Conservation (phyloP, 495 filamentous ascomycete genomes). For the Daldinia decipiens region DNA sequence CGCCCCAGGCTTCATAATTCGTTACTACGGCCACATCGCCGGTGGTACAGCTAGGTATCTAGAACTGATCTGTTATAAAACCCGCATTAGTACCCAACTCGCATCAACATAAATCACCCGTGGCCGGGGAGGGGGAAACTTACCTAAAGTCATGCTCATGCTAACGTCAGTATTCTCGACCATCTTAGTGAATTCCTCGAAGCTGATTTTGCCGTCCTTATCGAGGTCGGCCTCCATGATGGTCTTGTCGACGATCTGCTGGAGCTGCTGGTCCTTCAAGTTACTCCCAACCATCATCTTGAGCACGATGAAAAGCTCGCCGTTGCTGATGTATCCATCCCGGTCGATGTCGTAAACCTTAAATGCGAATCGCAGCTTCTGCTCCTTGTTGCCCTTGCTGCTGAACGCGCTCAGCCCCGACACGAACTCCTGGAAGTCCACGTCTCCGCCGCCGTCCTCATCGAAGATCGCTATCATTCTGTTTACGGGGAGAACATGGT, state of each 20-base stretch:
- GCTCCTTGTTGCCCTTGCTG: constrained; percentile 98
- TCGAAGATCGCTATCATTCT: constrained; percentile 99
- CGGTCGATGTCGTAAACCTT: constrained; percentile 99
- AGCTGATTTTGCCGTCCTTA: constrained; percentile 96
- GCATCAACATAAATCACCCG: neutral
- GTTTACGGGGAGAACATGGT: neutral
- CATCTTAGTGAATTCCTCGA: constrained; percentile 99
- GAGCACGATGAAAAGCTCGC: constrained; percentile 97
- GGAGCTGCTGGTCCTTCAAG: constrained; percentile 97
- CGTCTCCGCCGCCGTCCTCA: constrained; percentile 96
- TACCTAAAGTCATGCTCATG: constrained; percentile 98
- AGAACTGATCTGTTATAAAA: constrained; percentile 37
- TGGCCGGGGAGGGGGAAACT: constrained; percentile 47
- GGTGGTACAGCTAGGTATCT: constrained; percentile 35
- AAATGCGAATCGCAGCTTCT: constrained; percentile 97
- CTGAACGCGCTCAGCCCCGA: constrained; percentile 94
- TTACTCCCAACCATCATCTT: constrained; percentile 99
- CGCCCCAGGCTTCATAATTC: constrained; percentile 34
- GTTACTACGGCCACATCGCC: constrained; percentile 29
- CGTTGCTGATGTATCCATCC: constrained; percentile 98
- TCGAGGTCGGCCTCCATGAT: constrained; percentile 99
- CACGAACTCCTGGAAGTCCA: constrained; percentile 99
- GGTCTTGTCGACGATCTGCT: constrained; percentile 99
- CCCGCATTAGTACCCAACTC: constrained; percentile 10
- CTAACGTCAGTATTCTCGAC: constrained; percentile 97